Evolutionary conservation across 495 filamentous ascomycete genomes (phyloP), one percentile per base, ranked within the genome.

Genomic region (Talaromyces nanjingensis): DNA sequence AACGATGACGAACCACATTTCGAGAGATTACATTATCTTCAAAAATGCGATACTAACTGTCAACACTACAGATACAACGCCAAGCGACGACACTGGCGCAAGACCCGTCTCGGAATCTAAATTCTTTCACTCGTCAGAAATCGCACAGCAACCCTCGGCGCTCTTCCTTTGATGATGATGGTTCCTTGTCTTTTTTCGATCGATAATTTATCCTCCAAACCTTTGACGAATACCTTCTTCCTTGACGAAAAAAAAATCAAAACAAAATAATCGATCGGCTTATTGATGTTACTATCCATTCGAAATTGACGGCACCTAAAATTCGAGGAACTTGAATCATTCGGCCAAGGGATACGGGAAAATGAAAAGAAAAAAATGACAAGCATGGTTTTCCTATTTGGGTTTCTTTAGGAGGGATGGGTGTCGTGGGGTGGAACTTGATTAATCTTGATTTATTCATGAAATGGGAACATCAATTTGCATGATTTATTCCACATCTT

Each of bases 61-160:
- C 14, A 34, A 42, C 34, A 47, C 33, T 64, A 70, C 74, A 98
- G 94, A 83, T 98, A 98, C 87, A 98, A 98, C 85, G 94, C 94
- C 70, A 98, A 98, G 89, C 86, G 94, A 76, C 89, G 94, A 79
- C 94, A 98, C 83, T 98, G 94, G 94, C 91, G 94, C 83, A 97
- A 98, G 92, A 98, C 94, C 76, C 90, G 94, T 72, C 90, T 98
- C 83, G 93, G 93, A 70, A 92, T 98, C 81, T 98, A 91, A 84
- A 86, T 63, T 57, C 47, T 58, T 7, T 57, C 49, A 37, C 31
- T 29, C 24, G 18, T 33, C 31, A 20, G 56, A 59, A 59, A 59
- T 59, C 56, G 12, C 67, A 67, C 69, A 63, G 66, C 64, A 66
- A 68, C 65, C 62, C 61, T 64, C 68, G 66, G 66, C 63, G 64